Conservation (phyloP, 192 early-diverging fungal genomes). For the Helicostylum pulchrum region DNA sequence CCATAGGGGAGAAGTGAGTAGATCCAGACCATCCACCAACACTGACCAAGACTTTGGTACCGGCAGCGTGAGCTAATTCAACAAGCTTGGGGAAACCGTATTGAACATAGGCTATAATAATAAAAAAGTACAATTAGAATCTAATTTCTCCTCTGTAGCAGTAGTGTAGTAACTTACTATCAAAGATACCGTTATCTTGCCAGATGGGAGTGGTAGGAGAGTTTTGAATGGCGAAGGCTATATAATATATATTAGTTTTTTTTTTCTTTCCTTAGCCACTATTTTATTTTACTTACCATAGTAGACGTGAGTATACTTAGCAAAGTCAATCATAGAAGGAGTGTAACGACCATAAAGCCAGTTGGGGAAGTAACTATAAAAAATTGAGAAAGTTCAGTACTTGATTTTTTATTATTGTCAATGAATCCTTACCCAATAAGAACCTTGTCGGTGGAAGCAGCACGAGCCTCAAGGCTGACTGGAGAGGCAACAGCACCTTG, state of each 20-base stretch:
- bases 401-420: not conserved
- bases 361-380: slow-evolving; percentile 23
- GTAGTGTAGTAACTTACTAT: not conserved
- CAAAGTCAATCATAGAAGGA: slow-evolving; percentile 20
- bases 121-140: too few relatives aligned
- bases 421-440: slow-evolving; percentile 14
- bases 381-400: not conserved
- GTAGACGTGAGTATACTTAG: slow-evolving; percentile 31
- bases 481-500: slow-evolving; percentile 3
- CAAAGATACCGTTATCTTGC: slow-evolving; percentile 24
- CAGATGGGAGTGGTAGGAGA: slow-evolving; percentile 19
- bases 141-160: not conserved
- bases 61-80: slow-evolving; percentile 4
- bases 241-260: not conserved
- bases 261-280: not conserved
- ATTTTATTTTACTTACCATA: slow-evolving; percentile 16
- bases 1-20: slow-evolving; percentile 51
- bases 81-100: slow-evolving; percentile 13
- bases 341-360: slow-evolving; percentile 23
- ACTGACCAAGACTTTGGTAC: slow-evolving; percentile 42
- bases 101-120: not conserved
- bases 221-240: slow-evolving; percentile 22
- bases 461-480: slow-evolving; percentile 6
- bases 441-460: slow-evolving; percentile 14
- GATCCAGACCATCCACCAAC: slow-evolving; percentile 67